phyloP scores from a whole-genome alignment of 148 eudicot genomes.

The Spergularia marina region DNA sequence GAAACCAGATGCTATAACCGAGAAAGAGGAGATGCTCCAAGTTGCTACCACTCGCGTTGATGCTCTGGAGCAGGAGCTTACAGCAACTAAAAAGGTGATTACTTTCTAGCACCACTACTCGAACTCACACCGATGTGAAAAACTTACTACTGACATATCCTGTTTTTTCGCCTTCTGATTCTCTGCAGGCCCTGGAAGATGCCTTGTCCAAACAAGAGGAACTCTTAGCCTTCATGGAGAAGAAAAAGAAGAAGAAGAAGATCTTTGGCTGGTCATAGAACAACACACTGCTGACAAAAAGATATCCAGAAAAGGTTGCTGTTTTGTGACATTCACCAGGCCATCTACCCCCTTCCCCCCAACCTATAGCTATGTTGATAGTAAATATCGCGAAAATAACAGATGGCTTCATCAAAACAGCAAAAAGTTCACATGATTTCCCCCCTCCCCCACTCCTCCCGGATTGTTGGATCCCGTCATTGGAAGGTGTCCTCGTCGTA shows the following conservation, averaged over 20 bases:
- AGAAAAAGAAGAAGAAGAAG: slow-evolving; percentile 73
- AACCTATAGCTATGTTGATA: slow-evolving; percentile 8
- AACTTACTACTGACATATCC: not conserved
- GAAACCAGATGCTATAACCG: slow-evolving; percentile 42
- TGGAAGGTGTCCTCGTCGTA: not conserved
- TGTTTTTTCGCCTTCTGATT: not conserved
- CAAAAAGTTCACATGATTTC: not conserved
- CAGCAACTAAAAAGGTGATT: slow-evolving; percentile 46
- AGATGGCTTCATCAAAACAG: slow-evolving; percentile 1
- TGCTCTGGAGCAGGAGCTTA: slow-evolving; percentile 43
- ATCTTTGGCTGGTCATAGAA: slow-evolving; percentile 28
- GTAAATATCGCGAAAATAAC: not conserved
- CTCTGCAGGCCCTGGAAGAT: slow-evolving; percentile 55
- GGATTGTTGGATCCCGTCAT: not conserved
- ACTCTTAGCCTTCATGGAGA: slow-evolving; percentile 60
- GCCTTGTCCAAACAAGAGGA: slow-evolving; percentile 64
- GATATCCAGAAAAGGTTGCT: slow-evolving; percentile 6
- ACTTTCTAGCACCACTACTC: not conserved
- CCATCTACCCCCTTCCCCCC: not conserved
- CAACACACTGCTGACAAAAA: not conserved
- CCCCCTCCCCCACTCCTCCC: not conserved
- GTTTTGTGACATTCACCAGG: slow-evolving; percentile 5
- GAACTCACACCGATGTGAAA: not conserved
- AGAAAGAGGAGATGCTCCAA: slow-evolving; percentile 48
- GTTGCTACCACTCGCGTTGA: slow-evolving; percentile 45